A percentile compares a stretch with the other conserved stretches of the same genome.
These are phyloP conservation scores for Mucor velutinosus DNA, from an alignment of 371 early-diverging fungal species.

Conservation along the genomic window DNA sequence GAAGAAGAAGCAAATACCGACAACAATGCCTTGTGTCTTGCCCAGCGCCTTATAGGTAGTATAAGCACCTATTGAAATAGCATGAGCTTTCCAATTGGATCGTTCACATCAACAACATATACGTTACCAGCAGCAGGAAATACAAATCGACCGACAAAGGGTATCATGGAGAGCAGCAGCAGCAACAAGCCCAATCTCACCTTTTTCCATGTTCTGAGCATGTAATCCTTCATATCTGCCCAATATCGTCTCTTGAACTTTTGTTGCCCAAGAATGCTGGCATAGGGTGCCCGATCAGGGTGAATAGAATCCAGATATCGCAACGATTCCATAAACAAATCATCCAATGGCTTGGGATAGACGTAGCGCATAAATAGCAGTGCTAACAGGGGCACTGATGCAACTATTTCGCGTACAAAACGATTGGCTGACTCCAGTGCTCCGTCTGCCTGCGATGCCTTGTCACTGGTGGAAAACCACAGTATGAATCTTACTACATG, in stretches of 20 bases:
- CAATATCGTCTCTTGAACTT: constrained; percentile 52
- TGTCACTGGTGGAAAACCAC: constrained; percentile 28
- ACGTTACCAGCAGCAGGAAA: constrained; percentile 60
- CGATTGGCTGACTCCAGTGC: constrained; percentile 17
- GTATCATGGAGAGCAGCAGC: constrained; percentile 54
- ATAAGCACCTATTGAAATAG: constrained; percentile 40
- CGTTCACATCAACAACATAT: not conserved
- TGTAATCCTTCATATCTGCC: constrained; percentile 54
- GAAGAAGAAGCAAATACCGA: constrained; percentile 51
- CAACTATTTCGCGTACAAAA: constrained; percentile 42
- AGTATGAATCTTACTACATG: constrained; percentile 36
- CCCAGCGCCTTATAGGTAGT: constrained; percentile 47
- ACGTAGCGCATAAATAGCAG: constrained; percentile 65
- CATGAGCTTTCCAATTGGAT: not conserved
- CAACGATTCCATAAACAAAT: constrained; percentile 64
- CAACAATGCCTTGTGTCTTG: constrained; percentile 44
- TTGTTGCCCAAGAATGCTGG: constrained; percentile 41
- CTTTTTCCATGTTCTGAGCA: constrained; percentile 55
- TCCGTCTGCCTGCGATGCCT: constrained; percentile 24
- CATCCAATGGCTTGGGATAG: constrained; percentile 67
- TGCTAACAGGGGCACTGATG: constrained; percentile 55
- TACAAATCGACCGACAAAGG: constrained; percentile 58
- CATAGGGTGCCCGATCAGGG: constrained; percentile 51
- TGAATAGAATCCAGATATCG: constrained; percentile 46
- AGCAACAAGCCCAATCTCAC: constrained; percentile 48